Conservation (phyloP, 306 rosid genomes). For the Hippophae tibetana region DNA sequence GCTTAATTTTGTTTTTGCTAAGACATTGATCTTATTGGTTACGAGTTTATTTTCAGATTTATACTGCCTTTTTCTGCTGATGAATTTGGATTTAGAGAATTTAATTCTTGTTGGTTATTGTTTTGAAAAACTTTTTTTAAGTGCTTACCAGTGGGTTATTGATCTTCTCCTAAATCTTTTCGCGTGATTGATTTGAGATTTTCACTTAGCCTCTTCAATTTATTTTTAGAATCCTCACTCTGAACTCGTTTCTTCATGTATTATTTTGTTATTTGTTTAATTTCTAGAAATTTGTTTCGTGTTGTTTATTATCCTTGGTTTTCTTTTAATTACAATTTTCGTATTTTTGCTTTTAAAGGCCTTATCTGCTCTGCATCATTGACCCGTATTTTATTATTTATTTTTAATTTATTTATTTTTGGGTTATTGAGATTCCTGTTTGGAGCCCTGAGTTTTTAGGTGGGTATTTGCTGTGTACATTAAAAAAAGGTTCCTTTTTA, state of each 20-base stretch:
- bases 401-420: constrained; percentile 15
- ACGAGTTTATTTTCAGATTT: constrained; percentile 3
- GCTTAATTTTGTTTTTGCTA: constrained; percentile 17
- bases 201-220: too few species aligned
- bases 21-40: constrained; percentile 31
- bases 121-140: too few species aligned
- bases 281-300: constrained; percentile 14
- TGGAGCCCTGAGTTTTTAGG: constrained; percentile 77
- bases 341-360: constrained; percentile 29
- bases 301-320: not conserved
- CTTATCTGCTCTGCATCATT: constrained; percentile 73
- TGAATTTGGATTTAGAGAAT: constrained; percentile 5
- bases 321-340: not conserved
- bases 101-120: constrained; percentile 1
- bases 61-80: not conserved
- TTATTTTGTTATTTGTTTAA: not conserved
- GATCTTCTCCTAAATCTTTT: too few species aligned
- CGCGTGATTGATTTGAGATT: too few species aligned
- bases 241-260: too few species aligned
- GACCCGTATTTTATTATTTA: constrained; percentile 27
- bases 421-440: constrained; percentile 60
- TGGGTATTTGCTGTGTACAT: constrained; percentile 70
- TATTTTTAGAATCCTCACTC: too few species aligned
- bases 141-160: too few species aligned
- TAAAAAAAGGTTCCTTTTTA: constrained; percentile 61